Percentiles rank a stretch among this genome's conserved stretches.
phyloP scores from a whole-genome alignment of 2,329 filamentous ascomycete genomes.

The Botrytis medusae region DNA sequence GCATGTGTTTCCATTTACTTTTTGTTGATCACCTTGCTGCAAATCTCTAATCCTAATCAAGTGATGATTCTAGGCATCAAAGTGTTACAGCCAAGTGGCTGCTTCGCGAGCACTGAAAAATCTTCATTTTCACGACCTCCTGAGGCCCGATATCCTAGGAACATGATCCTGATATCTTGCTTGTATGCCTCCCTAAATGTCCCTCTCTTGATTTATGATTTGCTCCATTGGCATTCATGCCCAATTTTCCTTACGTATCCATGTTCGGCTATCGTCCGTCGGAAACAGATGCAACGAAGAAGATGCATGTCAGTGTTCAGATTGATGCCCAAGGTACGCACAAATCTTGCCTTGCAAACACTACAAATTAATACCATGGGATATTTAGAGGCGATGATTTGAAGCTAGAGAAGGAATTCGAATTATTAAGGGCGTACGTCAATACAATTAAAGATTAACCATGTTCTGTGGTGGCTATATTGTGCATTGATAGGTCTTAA shows the following conservation, averaged over 20 bases:
- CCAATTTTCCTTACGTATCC: too few species aligned
- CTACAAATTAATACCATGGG: background rate
- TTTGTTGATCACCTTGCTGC: background rate
- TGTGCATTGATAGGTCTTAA: background rate
- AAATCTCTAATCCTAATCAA: background rate
- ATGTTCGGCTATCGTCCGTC: background rate
- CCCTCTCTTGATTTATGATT: background rate
- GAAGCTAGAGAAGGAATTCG: background rate
- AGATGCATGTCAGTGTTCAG: background rate
- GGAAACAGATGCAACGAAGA: background rate
- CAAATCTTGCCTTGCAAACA: background rate
- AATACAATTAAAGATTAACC: background rate
- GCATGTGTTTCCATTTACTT: background rate
- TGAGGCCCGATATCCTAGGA: background rate
- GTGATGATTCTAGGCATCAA: background rate
- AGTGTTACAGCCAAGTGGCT: background rate
- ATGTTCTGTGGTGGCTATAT: background rate
- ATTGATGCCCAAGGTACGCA: background rate
- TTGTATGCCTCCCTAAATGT: background rate
- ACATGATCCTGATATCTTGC: background rate
- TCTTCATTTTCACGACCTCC: background rate
- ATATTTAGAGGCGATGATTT: too few species aligned
- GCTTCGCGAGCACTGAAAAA: background rate
- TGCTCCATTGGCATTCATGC: background rate
- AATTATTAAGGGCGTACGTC: background rate